Evolutionary conservation across 163 green algal species (phyloP).

Genomic region (Scenedesmus sp.): DNA sequence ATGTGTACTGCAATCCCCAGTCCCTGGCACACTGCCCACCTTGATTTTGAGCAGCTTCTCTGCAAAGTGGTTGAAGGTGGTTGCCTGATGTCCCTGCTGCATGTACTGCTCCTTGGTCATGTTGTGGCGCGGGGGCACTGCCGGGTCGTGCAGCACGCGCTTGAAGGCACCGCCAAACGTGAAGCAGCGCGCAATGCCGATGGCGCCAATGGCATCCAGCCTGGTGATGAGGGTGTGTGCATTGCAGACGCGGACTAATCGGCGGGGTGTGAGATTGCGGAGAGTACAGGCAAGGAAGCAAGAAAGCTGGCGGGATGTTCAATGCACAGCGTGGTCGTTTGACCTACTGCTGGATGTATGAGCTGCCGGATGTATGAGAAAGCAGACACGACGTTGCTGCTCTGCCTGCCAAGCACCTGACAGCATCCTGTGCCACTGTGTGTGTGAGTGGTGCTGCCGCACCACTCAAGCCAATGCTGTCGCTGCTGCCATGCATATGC

Average conservation of each 20-base stretch:
- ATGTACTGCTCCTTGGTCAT: conserved; percentile 82
- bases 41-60: conserved; percentile 89
- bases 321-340: no score
- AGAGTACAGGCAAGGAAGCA: no score
- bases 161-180: conserved; percentile 83
- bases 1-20: no score
- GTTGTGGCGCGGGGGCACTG: conserved; percentile 55
- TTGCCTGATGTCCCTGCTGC: conserved; percentile 56
- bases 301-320: no score
- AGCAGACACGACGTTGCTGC: no score
- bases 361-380: no score
- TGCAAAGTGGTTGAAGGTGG: conserved; percentile 89
- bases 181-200: conserved; percentile 89
- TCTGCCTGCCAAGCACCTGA: conserved; percentile 60
- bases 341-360: no score
- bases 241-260: not conserved
- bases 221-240: conserved; percentile 49
- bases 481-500: not conserved
- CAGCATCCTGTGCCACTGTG: conserved; percentile 85
- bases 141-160: conserved; percentile 78
- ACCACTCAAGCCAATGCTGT: conserved; percentile 31
- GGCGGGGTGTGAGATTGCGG: no score
- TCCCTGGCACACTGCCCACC: conserved; percentile 42
- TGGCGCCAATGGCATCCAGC: conserved; percentile 86
- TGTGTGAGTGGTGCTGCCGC: no score